phyloP scores from a whole-genome alignment of 345 rosid species.

The Salix udensis region DNA sequence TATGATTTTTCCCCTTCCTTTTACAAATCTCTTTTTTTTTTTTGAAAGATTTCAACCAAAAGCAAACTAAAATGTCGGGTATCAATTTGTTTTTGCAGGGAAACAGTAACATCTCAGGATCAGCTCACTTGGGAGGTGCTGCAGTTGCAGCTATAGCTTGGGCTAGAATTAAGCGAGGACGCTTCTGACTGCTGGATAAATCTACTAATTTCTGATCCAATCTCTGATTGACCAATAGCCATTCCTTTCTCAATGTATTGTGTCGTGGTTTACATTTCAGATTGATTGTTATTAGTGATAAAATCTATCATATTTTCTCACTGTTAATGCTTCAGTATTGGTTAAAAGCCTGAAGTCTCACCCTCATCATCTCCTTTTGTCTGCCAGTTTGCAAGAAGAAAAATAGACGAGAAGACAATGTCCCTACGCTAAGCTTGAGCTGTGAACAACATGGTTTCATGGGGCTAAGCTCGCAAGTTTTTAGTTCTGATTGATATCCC shows the following conservation, averaged over 20 bases:
- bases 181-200: slow-evolving; percentile 30
- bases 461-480: too few species aligned
- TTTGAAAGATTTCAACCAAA: background rate
- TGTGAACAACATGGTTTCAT: too few species aligned
- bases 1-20: background rate
- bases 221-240: background rate
- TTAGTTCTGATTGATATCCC: too few species aligned
- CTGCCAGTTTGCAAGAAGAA: too few species aligned
- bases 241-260: background rate
- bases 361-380: too few species aligned
- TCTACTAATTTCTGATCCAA: background rate
- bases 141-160: slow-evolving; percentile 84
- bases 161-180: slow-evolving; percentile 60
- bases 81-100: slow-evolving; percentile 44
- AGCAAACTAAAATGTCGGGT: background rate
- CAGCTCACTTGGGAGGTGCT: slow-evolving; percentile 92
- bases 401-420: too few species aligned
- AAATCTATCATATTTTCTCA: background rate
- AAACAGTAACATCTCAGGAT: slow-evolving; percentile 70
- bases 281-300: background rate
- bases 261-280: too few species aligned
- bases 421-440: too few species aligned
- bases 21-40: background rate
- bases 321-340: too few species aligned
- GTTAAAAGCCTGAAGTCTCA: background rate